A percentile compares a stretch with the other conserved stretches of the same genome.
Evolutionary conservation across 2,329 filamentous ascomycete genomes (phyloP).

Genomic region (Triangularia setosa): DNA sequence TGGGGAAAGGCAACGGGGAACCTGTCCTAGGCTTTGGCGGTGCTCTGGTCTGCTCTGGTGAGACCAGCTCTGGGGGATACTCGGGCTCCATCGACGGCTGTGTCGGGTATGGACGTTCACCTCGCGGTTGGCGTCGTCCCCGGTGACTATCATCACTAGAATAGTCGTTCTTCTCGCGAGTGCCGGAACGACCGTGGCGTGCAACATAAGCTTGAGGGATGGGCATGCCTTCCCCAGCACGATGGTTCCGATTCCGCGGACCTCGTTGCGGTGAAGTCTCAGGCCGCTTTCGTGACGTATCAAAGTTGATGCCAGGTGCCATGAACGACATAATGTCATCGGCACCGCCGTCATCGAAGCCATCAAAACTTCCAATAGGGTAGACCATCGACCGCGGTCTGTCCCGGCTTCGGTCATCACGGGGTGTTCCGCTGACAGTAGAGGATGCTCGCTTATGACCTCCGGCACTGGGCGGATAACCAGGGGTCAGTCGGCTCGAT

Average conservation of each 20-base stretch:
- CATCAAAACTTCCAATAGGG: constrained; percentile 4
- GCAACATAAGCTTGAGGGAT: constrained; percentile 21
- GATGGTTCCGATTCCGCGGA: constrained; percentile 30
- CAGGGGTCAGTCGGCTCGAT: constrained; percentile 16
- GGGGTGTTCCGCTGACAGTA: constrained; percentile 10
- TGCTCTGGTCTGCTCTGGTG: constrained; percentile 24
- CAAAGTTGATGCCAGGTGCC: constrained; percentile 19
- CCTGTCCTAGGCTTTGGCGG: constrained; percentile 34
- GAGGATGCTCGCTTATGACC: constrained; percentile 34
- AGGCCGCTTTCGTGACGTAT: constrained; percentile 10
- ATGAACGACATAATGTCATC: constrained; percentile 26
- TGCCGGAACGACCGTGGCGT: constrained; percentile 23
- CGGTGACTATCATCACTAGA: constrained; percentile 39
- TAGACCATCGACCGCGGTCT: constrained; percentile 12
- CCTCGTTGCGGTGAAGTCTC: constrained; percentile 26
- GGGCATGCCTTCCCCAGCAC: constrained; percentile 24
- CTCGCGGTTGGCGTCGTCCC: constrained; percentile 28
- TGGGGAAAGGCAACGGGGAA: constrained; percentile 34
- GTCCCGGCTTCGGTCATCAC: constrained; percentile 10
- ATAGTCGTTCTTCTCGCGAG: constrained; percentile 34
- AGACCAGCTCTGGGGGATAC: constrained; percentile 15
- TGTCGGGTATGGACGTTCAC: constrained; percentile 13
- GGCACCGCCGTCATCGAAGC: constrained; percentile 12
- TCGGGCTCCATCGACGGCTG: constrained; percentile 17
- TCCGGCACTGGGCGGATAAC: constrained; percentile 16